Evolutionary conservation across 2,329 filamentous ascomycete species (phyloP), one percentile per base, ranked within the genome.

Genomic region (Ophiostoma ips): DNA sequence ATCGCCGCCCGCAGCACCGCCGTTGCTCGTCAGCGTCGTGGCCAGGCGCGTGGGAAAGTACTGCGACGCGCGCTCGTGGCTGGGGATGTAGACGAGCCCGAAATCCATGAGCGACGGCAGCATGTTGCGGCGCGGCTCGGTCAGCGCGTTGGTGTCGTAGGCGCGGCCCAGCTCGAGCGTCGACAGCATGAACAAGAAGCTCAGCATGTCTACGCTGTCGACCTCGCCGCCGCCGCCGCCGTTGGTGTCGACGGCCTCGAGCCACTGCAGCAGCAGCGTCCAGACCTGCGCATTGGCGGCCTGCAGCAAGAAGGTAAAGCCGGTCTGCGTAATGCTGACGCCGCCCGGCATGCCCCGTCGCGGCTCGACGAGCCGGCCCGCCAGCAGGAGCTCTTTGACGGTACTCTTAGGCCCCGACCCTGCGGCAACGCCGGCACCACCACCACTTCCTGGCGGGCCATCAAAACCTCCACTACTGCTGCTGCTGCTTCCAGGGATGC

Each of bases 251-350:
- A 84, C 84, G 54, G 87, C 84, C 57, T 94, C 86, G 47, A 98
- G 80, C 73, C 95, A 98, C 31, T 95, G 81, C 30, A 98, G 83
- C 34, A 98, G 73, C 44, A 98, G 72, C 24, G 88, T 92, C 92
- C 92, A 98, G 34, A 98, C 88, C 65, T 98, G 92, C 0, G 90
- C 88, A 63, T 95, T 96, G 52, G 90, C 83, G 61, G 95, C 90
- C 60, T 96, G 90, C 9, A 98, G 72, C 51, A 98, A 72, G 61
- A 98, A 98, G 0, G 87, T 89, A 63, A 98, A 98, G 8, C 92
- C 92, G 3, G 86, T 81, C 62, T 95, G 83, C 0, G 92, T 98
- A 59, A 98, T 98, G 49, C 77, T 79, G 10, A 87, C 73, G 12
- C 71, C 68, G 15, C 58, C 59, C 43, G 62, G 60, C 41, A 57